Evolutionary conservation across 192 early-diverging fungal genomes (phyloP).

Genomic region (Rhizophagus clarus): DNA sequence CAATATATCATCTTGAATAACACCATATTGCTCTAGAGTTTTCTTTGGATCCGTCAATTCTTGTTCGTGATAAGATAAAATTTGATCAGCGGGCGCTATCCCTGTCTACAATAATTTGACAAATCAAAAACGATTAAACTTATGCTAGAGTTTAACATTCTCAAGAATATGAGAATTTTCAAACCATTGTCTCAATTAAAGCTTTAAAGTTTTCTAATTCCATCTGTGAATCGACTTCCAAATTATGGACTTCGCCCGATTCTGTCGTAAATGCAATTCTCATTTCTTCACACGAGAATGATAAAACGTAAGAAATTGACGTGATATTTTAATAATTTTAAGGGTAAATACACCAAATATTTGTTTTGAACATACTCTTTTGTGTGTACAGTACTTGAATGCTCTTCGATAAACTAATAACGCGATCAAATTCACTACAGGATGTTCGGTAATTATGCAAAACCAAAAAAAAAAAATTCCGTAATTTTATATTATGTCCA

Average conservation of each 20-base stretch:
- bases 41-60: conserved; percentile 61
- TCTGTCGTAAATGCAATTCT: conserved; percentile 61
- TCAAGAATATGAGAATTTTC: neutral
- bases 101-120: conserved; percentile 50
- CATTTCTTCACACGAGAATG: conserved; percentile 44
- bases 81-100: conserved; percentile 64
- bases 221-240: conserved; percentile 77
- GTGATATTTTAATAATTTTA: conserved; percentile 1
- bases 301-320: neutral
- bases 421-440: neutral
- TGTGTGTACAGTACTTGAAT: neutral
- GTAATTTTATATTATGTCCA: no score
- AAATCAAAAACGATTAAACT: neutral
- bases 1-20: conserved; percentile 76
- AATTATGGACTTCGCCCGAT: conserved; percentile 57
- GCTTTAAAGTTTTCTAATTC: conserved; percentile 77
- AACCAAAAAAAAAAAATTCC: no score
- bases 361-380: neutral
- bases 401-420: neutral
- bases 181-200: conserved; percentile 82
- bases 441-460: neutral
- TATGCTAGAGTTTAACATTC: neutral
- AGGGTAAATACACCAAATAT: conserved; percentile 1
- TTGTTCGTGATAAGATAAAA: conserved; percentile 66
- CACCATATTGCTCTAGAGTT: conserved; percentile 65